Conservation (phyloP, 345 rosid species). For the Reutealis trisperma region DNA sequence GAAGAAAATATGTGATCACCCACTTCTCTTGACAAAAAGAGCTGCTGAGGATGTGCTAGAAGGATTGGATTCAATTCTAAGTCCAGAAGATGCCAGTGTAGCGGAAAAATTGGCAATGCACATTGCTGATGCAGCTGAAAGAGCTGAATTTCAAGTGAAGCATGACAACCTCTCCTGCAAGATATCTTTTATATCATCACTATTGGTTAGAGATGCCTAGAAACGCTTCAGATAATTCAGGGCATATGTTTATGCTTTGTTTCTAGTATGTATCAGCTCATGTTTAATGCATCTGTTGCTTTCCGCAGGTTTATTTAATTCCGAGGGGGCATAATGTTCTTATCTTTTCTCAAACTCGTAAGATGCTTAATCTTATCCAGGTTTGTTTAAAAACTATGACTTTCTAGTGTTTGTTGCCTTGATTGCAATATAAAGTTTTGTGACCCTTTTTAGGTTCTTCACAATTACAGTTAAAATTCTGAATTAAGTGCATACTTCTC, state of each 20-base stretch:
- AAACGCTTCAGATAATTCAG: background rate
- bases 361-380: slow-evolving; percentile 94
- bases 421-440: slow-evolving; percentile 5
- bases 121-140: slow-evolving; percentile 77
- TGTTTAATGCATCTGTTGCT: slow-evolving; percentile 23
- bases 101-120: slow-evolving; percentile 93
- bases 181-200: slow-evolving; percentile 70
- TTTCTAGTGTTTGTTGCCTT: background rate
- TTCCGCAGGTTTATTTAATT: slow-evolving; percentile 66
- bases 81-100: slow-evolving; percentile 70
- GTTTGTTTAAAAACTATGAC: slow-evolving; percentile 45
- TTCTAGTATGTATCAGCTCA: slow-evolving; percentile 5
- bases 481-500: background rate
- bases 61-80: slow-evolving; percentile 77
- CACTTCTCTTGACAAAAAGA: slow-evolving; percentile 73
- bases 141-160: slow-evolving; percentile 71
- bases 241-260: slow-evolving; percentile 12
- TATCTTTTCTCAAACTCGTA: slow-evolving; percentile 95
- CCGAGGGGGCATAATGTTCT: slow-evolving; percentile 93
- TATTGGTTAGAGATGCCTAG: slow-evolving; percentile 60
- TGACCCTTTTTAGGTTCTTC: background rate
- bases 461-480: background rate
- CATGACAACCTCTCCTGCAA: slow-evolving; percentile 90
- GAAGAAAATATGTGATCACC: slow-evolving; percentile 92
- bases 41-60: slow-evolving; percentile 91